Conservation (phyloP, 2,329 filamentous ascomycete species). For the Pleurostoma richardsiae region DNA sequence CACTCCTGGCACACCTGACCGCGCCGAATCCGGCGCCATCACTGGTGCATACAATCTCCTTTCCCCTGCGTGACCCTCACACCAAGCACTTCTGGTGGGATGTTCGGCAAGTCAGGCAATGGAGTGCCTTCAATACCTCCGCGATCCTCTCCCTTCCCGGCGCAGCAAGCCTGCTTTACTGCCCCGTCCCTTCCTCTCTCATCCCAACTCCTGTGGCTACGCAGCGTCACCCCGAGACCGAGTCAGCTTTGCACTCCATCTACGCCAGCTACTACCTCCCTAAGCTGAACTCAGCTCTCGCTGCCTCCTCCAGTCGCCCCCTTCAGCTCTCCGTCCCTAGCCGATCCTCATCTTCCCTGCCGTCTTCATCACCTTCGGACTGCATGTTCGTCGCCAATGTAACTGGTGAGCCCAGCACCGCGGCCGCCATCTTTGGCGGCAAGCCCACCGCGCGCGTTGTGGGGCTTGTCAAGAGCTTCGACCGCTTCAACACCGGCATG, state of each 20-base stretch:
- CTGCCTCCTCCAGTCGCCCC: constrained; percentile 65
- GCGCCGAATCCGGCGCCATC: constrained; percentile 75
- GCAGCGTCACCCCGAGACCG: constrained; percentile 70
- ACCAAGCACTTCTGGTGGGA: constrained; percentile 96
- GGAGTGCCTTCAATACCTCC: constrained; percentile 71
- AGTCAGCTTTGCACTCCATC: constrained; percentile 68
- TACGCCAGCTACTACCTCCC: constrained; percentile 76
- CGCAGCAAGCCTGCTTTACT: constrained; percentile 67
- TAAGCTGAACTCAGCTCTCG: constrained; percentile 80
- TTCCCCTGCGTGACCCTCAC: constrained; percentile 59
- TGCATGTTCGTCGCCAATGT: constrained; percentile 60
- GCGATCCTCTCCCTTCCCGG: constrained; percentile 70
- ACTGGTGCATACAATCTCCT: constrained; percentile 73
- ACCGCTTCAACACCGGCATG: constrained; percentile 95
- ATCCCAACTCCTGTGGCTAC: constrained; percentile 55
- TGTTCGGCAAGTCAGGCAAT: constrained; percentile 77
- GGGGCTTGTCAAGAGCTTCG: constrained; percentile 82
- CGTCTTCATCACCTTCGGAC: constrained; percentile 28
- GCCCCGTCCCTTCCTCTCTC: constrained; percentile 56
- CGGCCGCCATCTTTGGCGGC: constrained; percentile 43
- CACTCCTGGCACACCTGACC: constrained; percentile 73
- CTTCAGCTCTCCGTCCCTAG: constrained; percentile 45
- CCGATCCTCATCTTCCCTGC: constrained; percentile 22
- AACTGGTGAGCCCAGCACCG: constrained; percentile 50
- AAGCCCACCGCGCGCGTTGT: constrained; percentile 41